These are phyloP conservation scores for Suillus paluster DNA, from an alignment of 768 basidiomycete genomes.

Conservation along the genomic window DNA sequence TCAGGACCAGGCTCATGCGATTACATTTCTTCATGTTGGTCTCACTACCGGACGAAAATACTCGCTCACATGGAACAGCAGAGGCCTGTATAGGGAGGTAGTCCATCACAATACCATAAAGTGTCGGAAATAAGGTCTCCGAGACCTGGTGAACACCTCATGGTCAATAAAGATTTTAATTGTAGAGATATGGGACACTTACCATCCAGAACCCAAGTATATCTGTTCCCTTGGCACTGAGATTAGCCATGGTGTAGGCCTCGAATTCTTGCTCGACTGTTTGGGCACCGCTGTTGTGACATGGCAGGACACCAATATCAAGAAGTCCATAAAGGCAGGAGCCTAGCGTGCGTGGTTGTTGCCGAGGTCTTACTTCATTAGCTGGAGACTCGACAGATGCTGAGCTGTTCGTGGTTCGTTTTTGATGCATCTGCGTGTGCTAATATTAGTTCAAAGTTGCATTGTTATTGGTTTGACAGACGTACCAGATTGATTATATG, in stretches of 20 bases:
- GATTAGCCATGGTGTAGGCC: background rate
- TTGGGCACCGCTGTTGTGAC: background rate
- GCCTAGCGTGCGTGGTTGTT: background rate
- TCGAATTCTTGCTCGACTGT: background rate
- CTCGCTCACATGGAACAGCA: conserved; percentile 23
- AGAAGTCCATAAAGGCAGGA: background rate
- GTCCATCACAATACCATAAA: conserved; percentile 20
- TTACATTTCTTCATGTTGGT: conserved; percentile 1
- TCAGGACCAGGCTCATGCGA: background rate
- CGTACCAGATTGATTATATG: background rate
- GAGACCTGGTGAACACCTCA: background rate
- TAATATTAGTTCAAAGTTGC: background rate
- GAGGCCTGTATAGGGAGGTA: conserved; percentile 26
- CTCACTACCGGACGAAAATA: conserved; percentile 21
- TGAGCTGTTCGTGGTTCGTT: background rate
- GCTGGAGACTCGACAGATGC: background rate
- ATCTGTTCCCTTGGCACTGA: background rate
- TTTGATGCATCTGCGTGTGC: background rate
- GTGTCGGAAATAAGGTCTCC: background rate
- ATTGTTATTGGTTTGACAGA: background rate
- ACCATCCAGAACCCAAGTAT: background rate
- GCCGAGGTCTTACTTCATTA: background rate
- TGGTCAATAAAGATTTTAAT: background rate
- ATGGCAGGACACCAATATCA: background rate
- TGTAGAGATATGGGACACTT: background rate